Evolutionary conservation across 2,329 filamentous ascomycete genomes (phyloP).

Genomic region (Didymella glomerata): DNA sequence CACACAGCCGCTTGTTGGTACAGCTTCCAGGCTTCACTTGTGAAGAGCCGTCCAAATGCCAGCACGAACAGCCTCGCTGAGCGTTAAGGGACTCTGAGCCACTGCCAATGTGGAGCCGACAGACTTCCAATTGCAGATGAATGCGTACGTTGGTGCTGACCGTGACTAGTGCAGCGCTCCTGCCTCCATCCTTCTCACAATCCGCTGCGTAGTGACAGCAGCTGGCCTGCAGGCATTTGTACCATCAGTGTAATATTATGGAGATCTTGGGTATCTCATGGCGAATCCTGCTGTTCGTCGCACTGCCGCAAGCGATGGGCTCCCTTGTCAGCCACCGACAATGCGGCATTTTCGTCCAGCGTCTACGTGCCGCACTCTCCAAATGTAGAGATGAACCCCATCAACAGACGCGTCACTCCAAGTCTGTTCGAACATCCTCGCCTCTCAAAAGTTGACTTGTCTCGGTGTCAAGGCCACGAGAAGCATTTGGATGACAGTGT

Average conservation of each 20-base stretch:
- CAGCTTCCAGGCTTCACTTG: background rate
- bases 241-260: no score
- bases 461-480: background rate
- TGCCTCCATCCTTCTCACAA: background rate
- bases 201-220: background rate
- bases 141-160: background rate
- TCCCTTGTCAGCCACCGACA: constrained; percentile 12
- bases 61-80: background rate
- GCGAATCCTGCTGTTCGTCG: background rate
- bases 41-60: background rate
- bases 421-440: background rate
- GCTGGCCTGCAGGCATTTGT: background rate
- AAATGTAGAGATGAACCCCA: constrained; percentile 7
- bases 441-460: background rate
- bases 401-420: background rate
- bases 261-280: background rate
- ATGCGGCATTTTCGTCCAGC: constrained; percentile 17
- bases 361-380: constrained; percentile 11
- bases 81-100: background rate
- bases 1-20: background rate
- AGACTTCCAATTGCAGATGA: background rate
- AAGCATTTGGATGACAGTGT: background rate
- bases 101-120: background rate
- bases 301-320: background rate
- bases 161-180: background rate